Evolutionary conservation across 768 basidiomycete genomes (phyloP).

Genomic region (Boletus sp.): DNA sequence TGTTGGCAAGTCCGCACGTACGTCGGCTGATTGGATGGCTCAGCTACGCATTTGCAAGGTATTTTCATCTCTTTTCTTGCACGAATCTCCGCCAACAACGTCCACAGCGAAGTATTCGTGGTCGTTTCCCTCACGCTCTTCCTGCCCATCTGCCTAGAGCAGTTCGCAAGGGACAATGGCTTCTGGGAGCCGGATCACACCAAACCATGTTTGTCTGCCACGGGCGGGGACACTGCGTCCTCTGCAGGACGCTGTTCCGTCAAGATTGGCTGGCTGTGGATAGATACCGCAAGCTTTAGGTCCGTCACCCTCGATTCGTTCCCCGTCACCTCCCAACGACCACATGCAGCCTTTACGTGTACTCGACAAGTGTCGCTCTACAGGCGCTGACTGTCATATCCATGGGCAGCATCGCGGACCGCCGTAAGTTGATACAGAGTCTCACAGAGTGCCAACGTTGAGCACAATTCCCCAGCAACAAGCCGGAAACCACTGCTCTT

Average conservation of each 20-base stretch:
- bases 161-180: slow-evolving; percentile 89
- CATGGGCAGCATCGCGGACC: slow-evolving; percentile 88
- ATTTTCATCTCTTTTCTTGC: background rate
- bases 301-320: slow-evolving; percentile 21
- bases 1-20: slow-evolving; percentile 8
- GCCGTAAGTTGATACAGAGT: slow-evolving; percentile 51
- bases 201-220: slow-evolving; percentile 45
- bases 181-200: slow-evolving; percentile 67
- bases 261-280: slow-evolving; percentile 77
- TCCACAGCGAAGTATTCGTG: slow-evolving; percentile 69
- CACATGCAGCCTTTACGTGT: slow-evolving; percentile 68
- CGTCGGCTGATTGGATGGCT: slow-evolving; percentile 68
- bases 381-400: slow-evolving; percentile 96
- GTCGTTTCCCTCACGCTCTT: slow-evolving; percentile 79
- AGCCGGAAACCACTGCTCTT: slow-evolving; percentile 79
- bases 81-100: background rate
- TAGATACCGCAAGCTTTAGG: slow-evolving; percentile 93
- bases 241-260: slow-evolving; percentile 66
- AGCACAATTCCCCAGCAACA: slow-evolving; percentile 41
- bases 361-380: slow-evolving; percentile 82
- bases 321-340: background rate
- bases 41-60: slow-evolving; percentile 85
- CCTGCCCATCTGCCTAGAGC: slow-evolving; percentile 79
- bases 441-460: background rate
- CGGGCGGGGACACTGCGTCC: slow-evolving; percentile 18